Conservation (phyloP, 108 stramenopile genomes). For the Cyclotella kingstonii region DNA sequence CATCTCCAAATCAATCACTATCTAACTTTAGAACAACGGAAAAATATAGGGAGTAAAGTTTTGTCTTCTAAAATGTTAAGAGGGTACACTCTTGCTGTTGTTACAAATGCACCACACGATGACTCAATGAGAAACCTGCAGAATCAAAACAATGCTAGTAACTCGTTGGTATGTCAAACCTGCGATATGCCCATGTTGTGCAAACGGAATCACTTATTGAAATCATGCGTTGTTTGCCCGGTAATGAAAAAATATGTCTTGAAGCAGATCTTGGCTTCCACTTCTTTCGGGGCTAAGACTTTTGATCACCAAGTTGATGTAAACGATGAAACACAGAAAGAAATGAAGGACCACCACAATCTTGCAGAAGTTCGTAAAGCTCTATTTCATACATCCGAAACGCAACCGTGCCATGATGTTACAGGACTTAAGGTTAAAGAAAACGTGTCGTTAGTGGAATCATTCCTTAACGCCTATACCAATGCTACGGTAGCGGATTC, state of each 20-base stretch:
- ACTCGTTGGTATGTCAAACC: not conserved
- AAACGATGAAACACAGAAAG: not conserved
- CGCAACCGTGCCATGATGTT: not conserved
- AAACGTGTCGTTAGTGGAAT: not conserved
- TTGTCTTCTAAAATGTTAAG: not conserved
- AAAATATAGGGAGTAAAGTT: not conserved
- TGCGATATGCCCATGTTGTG: constrained; percentile 15
- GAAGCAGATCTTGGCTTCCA: not conserved
- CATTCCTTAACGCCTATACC: constrained; percentile 1
- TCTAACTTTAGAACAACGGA: not conserved
- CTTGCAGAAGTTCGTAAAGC: not conserved
- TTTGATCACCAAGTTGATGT: not conserved
- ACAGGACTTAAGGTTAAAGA: not conserved
- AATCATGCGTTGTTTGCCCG: constrained; percentile 7
- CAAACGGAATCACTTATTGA: not conserved
- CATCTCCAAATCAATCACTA: not conserved
- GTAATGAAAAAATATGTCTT: constrained; percentile 9
- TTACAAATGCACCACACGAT: no score
- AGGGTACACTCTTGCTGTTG: constrained; percentile 1
- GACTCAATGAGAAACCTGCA: no score
- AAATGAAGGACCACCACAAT: not conserved
- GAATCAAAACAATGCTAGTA: not conserved
- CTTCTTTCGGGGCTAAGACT: not conserved
- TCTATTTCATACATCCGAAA: constrained; percentile 1
- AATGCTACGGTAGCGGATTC: no score